Evolutionary conservation across 1,284 basidiomycete genomes (phyloP).

Genomic region (Cryptococcus sp.): DNA sequence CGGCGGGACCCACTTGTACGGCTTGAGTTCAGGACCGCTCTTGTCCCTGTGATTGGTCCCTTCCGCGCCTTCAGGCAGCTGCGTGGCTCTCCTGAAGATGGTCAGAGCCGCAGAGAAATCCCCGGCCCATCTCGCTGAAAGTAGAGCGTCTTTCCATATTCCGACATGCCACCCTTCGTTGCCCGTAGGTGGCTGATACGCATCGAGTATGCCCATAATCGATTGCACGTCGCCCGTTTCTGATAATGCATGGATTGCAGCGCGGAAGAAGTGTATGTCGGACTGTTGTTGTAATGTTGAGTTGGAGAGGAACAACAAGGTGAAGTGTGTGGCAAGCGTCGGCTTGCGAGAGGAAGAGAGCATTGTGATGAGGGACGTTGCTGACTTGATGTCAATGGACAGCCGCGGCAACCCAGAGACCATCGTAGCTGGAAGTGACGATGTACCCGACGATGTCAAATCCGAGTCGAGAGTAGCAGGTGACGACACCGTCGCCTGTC

Average conservation of each 20-base stretch:
- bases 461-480: neutral
- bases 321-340: slow-evolving; percentile 31
- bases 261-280: slow-evolving; percentile 27
- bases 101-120: slow-evolving; percentile 38
- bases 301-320: slow-evolving; percentile 26
- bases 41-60: neutral
- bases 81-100: slow-evolving; percentile 34
- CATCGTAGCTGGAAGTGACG: neutral
- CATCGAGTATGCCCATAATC: slow-evolving; percentile 25
- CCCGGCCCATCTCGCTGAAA: slow-evolving; percentile 34
- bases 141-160: slow-evolving; percentile 28
- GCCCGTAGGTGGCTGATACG: slow-evolving; percentile 26
- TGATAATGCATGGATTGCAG: slow-evolving; percentile 23
- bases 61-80: slow-evolving; percentile 26
- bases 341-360: slow-evolving; percentile 19
- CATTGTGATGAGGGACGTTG: slow-evolving; percentile 28
- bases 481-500: slow-evolving; percentile 15
- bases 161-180: slow-evolving; percentile 29
- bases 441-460: neutral
- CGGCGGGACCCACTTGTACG: slow-evolving; percentile 18
- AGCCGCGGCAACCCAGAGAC: slow-evolving; percentile 11
- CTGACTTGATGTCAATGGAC: slow-evolving; percentile 18
- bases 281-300: slow-evolving; percentile 6
- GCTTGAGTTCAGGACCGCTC: neutral
- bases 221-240: slow-evolving; percentile 20